Percentiles rank a stretch among this genome's conserved stretches.
phyloP scores from a whole-genome alignment of 805 yeast species.

The Lachancea lanzarotensis region DNA sequence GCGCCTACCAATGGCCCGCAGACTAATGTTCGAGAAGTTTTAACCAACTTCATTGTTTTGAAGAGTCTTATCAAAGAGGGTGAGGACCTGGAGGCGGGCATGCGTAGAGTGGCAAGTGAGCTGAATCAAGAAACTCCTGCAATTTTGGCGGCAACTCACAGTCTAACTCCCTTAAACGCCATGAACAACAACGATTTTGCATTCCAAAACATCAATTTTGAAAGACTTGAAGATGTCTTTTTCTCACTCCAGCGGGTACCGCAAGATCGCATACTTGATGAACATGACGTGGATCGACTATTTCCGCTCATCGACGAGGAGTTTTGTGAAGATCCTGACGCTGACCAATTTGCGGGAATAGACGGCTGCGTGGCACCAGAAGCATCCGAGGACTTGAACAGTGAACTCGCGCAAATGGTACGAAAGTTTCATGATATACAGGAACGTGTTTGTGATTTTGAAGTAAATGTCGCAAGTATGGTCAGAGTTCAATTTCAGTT shows the following conservation, averaged over 20 bases:
- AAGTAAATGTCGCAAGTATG: constrained; percentile 32
- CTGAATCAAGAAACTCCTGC: constrained; percentile 32
- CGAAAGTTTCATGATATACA: constrained; percentile 28
- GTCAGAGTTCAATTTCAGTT: constrained; percentile 34
- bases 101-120: constrained; percentile 24
- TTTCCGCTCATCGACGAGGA: constrained; percentile 22
- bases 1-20: constrained; percentile 32
- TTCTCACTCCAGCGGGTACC: constrained; percentile 16
- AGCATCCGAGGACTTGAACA: constrained; percentile 24
- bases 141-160: constrained; percentile 29
- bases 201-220: constrained; percentile 30
- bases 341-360: constrained; percentile 25
- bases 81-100: constrained; percentile 26
- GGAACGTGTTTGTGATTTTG: constrained; percentile 32
- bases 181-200: constrained; percentile 24
- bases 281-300: constrained; percentile 19
- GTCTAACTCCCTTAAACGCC: constrained; percentile 28
- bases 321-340: constrained; percentile 30
- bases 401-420: constrained; percentile 29
- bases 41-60: constrained; percentile 25
- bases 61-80: constrained; percentile 22
- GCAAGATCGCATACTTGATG: constrained; percentile 11
- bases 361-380: constrained; percentile 29
- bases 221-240: constrained; percentile 25
- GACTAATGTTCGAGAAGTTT: constrained; percentile 28